These are phyloP conservation scores for Phytophthora uliginosa DNA, from an alignment of 352 stramenopile genomes.

Conservation along the genomic window DNA sequence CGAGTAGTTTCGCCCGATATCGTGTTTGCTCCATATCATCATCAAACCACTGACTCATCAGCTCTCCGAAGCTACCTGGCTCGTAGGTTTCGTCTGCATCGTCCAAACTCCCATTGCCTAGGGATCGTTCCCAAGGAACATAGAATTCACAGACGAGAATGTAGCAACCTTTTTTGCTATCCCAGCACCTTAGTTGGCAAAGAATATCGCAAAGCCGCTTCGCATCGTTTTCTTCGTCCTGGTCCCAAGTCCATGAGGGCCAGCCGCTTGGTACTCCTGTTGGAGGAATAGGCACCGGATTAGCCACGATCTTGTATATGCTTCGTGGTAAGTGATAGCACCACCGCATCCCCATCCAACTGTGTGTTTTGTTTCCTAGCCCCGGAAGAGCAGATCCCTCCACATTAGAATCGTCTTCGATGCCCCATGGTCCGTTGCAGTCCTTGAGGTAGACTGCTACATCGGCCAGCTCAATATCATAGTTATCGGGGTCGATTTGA, in stretches of 20 bases:
- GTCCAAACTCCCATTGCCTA: slow-evolving; percentile 6
- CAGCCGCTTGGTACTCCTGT: slow-evolving; percentile 68
- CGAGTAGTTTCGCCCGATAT: slow-evolving; percentile 52
- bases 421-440: slow-evolving; percentile 69
- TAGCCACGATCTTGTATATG: slow-evolving; percentile 58
- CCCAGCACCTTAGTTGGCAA: slow-evolving; percentile 81
- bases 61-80: slow-evolving; percentile 70
- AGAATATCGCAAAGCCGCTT: slow-evolving; percentile 73
- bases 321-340: slow-evolving; percentile 79
- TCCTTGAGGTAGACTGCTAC: slow-evolving; percentile 58
- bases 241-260: slow-evolving; percentile 63
- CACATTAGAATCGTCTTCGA: slow-evolving; percentile 24
- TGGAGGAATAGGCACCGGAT: slow-evolving; percentile 71
- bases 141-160: slow-evolving; percentile 72
- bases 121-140: slow-evolving; percentile 72
- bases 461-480: slow-evolving; percentile 44
- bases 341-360: slow-evolving; percentile 87
- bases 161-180: slow-evolving; percentile 60
- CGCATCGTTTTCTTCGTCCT: slow-evolving; percentile 30
- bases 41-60: slow-evolving; percentile 82
- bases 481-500: slow-evolving; percentile 35
- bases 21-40: slow-evolving; percentile 61
- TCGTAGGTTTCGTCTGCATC: slow-evolving; percentile 44
- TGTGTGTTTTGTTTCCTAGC: slow-evolving; percentile 62
- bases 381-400: slow-evolving; percentile 32